Percentiles rank a stretch among this genome's conserved stretches.
These are phyloP conservation scores for Colletotrichum abscissum DNA, from an alignment of 2,329 filamentous ascomycete species.

Conservation along the genomic window DNA sequence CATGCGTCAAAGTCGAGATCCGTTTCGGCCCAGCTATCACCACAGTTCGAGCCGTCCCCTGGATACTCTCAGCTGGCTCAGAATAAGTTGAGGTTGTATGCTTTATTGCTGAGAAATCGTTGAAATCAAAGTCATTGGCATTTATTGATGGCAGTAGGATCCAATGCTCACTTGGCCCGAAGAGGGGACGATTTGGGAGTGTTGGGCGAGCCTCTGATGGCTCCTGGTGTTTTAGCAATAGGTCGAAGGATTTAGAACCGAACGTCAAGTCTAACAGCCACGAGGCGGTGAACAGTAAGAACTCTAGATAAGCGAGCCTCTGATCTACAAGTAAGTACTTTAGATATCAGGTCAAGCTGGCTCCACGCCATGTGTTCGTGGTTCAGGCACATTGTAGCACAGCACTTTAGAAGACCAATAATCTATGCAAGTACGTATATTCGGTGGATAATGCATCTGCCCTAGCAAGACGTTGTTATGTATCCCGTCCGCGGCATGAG, in stretches of 20 bases:
- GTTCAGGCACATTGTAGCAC: background rate
- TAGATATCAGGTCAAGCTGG: background rate
- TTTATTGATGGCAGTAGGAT: no score
- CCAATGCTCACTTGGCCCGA: background rate
- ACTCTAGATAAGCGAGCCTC: background rate
- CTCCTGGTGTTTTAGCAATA: background rate
- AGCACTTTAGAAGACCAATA: background rate
- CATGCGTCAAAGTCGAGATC: no score
- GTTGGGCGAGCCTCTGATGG: background rate
- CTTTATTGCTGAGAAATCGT: no score
- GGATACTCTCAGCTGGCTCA: no score
- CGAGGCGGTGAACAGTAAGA: background rate
- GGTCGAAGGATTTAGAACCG: background rate
- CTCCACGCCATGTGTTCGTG: no score
- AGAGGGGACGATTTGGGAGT: background rate
- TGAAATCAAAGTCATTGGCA: no score
- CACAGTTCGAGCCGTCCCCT: no score
- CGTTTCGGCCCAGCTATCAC: no score
- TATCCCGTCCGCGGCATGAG: background rate
- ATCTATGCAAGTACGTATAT: constrained; percentile 10
- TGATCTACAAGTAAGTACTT: no score
- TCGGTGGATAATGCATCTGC: constrained; percentile 2
- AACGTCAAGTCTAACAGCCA: background rate
- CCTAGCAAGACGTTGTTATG: background rate
- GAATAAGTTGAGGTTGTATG: no score